phyloP scores from a whole-genome alignment of 176 grass and related monocot species.

The Neostapfia colusana region DNA sequence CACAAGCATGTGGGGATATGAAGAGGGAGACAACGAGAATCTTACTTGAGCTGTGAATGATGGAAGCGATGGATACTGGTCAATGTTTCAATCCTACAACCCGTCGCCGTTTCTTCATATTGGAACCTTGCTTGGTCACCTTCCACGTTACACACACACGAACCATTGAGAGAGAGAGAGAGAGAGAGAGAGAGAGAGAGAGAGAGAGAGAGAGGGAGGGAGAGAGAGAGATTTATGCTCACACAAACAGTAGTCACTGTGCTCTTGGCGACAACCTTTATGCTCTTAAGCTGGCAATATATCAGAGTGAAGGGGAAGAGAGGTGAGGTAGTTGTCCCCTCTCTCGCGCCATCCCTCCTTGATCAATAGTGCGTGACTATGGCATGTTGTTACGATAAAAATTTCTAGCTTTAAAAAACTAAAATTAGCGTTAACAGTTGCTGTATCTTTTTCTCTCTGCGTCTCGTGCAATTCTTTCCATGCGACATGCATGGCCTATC shows the following conservation, averaged over 20 bases:
- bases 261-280: neutral
- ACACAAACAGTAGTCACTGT: no score
- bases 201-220: neutral
- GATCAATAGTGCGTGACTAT: slow-evolving; percentile 50
- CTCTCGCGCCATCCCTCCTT: slow-evolving; percentile 30
- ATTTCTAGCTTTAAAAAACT: no score
- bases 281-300: slow-evolving; percentile 8
- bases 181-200: neutral
- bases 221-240: neutral
- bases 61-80: slow-evolving; percentile 79
- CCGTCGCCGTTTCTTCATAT: slow-evolving; percentile 68
- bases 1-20: slow-evolving; percentile 86
- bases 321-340: slow-evolving; percentile 23
- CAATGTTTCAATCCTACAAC: slow-evolving; percentile 71
- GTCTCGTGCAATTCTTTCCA: slow-evolving; percentile 46
- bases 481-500: slow-evolving; percentile 60
- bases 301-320: neutral
- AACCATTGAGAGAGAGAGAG: neutral
- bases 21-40: slow-evolving; percentile 97
- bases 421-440: no score
- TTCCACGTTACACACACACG: no score
- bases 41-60: slow-evolving; percentile 86
- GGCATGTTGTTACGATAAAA: no score
- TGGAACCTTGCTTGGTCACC: slow-evolving; percentile 42
- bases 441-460: slow-evolving; percentile 34